Conservation (phyloP, 805 yeast species). For the Starmerella vaccinii region DNA sequence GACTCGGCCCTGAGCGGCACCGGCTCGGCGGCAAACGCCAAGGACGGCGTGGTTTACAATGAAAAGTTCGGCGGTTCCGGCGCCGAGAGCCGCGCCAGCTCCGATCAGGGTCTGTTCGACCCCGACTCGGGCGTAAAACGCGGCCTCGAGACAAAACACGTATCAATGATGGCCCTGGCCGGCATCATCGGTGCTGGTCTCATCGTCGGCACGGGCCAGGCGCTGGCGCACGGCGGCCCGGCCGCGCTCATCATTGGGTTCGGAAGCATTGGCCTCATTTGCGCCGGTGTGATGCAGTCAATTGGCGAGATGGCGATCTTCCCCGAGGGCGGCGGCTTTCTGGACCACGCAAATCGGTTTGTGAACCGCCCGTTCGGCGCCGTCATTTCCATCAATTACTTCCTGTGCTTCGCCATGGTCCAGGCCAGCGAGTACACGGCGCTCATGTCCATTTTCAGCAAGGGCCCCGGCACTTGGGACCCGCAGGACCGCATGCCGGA, state of each 20-base stretch:
- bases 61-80: not conserved
- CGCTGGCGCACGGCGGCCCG: conserved; percentile 42
- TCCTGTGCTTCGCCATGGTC: conserved; percentile 41
- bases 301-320: conserved; percentile 47
- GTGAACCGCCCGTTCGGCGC: conserved; percentile 41
- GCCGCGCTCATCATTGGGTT: conserved; percentile 44
- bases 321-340: conserved; percentile 47
- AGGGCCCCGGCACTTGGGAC: conserved; percentile 17
- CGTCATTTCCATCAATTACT: conserved; percentile 41
- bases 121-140: conserved; percentile 32
- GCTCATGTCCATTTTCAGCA: conserved; percentile 36
- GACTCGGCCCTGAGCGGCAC: not conserved
- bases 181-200: conserved; percentile 80
- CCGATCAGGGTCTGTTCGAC: conserved; percentile 26
- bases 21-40: not conserved
- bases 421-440: conserved; percentile 45
- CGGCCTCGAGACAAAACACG: conserved; percentile 50
- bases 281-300: conserved; percentile 44
- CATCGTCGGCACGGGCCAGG: conserved; percentile 51
- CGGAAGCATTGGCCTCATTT: conserved; percentile 41
- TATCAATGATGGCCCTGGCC: conserved; percentile 75
- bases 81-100: not conserved
- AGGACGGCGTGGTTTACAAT: not conserved
- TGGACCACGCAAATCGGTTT: conserved; percentile 39
- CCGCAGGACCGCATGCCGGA: conserved; percentile 40